Evolutionary conservation across 2,329 filamentous ascomycete species (phyloP).

Genomic region (Magnaporthiopsis incrustans): DNA sequence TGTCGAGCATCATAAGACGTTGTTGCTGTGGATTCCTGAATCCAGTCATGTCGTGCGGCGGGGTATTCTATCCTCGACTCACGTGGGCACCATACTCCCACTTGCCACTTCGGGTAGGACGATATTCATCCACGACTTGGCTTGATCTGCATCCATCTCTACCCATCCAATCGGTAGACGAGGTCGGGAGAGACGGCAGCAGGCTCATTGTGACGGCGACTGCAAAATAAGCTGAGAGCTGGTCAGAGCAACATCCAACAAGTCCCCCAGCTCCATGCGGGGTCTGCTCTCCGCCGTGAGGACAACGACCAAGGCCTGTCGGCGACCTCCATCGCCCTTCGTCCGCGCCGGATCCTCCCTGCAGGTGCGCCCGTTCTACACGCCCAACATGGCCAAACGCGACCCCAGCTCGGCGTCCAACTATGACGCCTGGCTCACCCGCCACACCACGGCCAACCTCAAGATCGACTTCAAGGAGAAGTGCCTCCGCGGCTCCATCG

Average conservation of each 20-base stretch:
- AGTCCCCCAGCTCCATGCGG: neutral
- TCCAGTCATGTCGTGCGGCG: neutral
- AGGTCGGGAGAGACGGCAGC: neutral
- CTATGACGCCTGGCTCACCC: constrained; percentile 79
- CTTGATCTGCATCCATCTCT: neutral
- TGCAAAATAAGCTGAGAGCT: neutral
- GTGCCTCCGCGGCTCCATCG: constrained; percentile 67
- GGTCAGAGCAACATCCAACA: neutral
- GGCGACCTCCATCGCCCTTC: too few species aligned
- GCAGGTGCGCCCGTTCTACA: constrained; percentile 15
- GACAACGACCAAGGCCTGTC: neutral
- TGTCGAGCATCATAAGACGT: too few species aligned
- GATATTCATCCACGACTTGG: neutral
- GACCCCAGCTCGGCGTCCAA: constrained; percentile 91
- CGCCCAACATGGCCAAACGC: constrained; percentile 35
- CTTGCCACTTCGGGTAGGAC: neutral
- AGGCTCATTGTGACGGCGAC: neutral
- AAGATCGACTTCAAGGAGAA: constrained; percentile 77
- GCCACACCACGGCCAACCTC: constrained; percentile 74
- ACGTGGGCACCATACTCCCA: neutral
- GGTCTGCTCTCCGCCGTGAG: neutral
- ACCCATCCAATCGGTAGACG: neutral
- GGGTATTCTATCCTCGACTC: neutral
- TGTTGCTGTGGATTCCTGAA: neutral
- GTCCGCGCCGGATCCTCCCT: neutral